Conservation (phyloP, 129 eudicot species). For the Sambucus nigra region DNA sequence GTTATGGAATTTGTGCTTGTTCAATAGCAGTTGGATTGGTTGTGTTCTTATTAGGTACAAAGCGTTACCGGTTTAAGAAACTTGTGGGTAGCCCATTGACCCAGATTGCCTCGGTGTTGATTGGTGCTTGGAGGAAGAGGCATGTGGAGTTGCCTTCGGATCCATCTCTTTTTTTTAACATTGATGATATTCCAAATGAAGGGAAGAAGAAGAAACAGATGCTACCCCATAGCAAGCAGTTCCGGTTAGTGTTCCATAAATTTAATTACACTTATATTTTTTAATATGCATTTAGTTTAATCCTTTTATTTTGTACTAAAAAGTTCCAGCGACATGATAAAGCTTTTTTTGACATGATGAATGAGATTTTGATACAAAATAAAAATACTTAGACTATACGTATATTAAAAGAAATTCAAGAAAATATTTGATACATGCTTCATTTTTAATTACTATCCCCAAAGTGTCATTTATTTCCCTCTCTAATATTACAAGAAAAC, state of each 20-base stretch:
- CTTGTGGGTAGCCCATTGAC: conserved; percentile 89
- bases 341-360: too few relatives aligned
- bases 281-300: too few relatives aligned
- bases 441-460: too few relatives aligned
- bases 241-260: conserved; percentile 47
- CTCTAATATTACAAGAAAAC: too few relatives aligned
- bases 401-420: too few relatives aligned
- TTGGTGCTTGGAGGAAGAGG: conserved; percentile 77
- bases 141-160: conserved; percentile 65
- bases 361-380: too few relatives aligned
- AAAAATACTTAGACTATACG: too few relatives aligned
- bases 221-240: conserved; percentile 80
- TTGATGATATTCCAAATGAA: conserved; percentile 33
- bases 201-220: conserved; percentile 49
- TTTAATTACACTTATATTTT: conserved; percentile 13
- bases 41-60: conserved; percentile 66
- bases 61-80: conserved; percentile 78
- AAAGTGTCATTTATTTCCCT: too few relatives aligned
- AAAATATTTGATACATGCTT: too few relatives aligned
- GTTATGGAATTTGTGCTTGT: conserved; percentile 77
- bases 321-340: too few relatives aligned
- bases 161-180: conserved; percentile 35
- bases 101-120: conserved; percentile 71
- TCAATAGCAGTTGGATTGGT: conserved; percentile 48
- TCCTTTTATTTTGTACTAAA: too few relatives aligned